phyloP scores from a whole-genome alignment of 495 filamentous ascomycete species.

The Penicillium malachiteum region DNA sequence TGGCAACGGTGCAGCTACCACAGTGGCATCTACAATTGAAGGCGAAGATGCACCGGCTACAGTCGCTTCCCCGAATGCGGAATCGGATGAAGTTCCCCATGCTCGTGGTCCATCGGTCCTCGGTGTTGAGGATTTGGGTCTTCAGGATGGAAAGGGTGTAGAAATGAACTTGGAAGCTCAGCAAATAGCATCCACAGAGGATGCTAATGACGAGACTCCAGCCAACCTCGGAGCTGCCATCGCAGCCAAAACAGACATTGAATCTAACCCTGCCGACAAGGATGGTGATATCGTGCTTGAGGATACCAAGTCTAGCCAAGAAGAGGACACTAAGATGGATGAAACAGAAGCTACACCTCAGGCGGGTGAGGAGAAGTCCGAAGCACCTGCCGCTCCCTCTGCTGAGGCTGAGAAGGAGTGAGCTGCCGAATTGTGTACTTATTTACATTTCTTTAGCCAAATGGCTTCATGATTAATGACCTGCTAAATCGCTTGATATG shows the following conservation, averaged over 20 bases:
- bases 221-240: conserved; percentile 10
- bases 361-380: conserved; percentile 5
- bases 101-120: conserved; percentile 79
- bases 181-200: not conserved
- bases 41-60: conserved; percentile 28
- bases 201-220: conserved; percentile 3
- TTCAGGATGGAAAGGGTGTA: conserved; percentile 60
- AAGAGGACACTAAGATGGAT: conserved; percentile 13
- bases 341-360: conserved; percentile 8
- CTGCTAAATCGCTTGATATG: not conserved
- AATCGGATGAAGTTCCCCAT: conserved; percentile 65
- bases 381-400: conserved; percentile 6
- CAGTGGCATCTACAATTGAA: conserved; percentile 19
- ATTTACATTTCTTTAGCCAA: not conserved
- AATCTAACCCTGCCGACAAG: conserved; percentile 24
- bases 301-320: conserved; percentile 24
- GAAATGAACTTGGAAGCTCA: conserved; percentile 36
- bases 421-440: not conserved
- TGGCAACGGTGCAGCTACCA: conserved; percentile 3
- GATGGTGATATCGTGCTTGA: conserved; percentile 46
- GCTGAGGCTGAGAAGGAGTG: conserved; percentile 17
- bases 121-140: conserved; percentile 82
- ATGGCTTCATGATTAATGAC: conserved; percentile 4
- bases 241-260: conserved; percentile 9
- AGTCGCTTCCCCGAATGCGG: conserved; percentile 22